Percentiles rank a stretch among this genome's conserved stretches.
Conservation (phyloP, 108 stramenopile species). For the Discostella stelligeroides region DNA sequence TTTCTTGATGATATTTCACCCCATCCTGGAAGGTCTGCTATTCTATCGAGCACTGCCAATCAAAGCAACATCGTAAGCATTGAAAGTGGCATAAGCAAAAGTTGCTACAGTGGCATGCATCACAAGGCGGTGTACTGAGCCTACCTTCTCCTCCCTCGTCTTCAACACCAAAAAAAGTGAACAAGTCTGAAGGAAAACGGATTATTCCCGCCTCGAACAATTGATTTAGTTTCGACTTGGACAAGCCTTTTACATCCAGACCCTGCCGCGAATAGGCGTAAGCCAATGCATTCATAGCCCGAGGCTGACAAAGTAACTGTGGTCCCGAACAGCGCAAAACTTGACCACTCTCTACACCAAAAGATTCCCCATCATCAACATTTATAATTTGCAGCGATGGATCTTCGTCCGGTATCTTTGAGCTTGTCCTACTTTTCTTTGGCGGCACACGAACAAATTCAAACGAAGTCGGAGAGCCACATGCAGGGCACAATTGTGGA, state of each 20-base stretch:
- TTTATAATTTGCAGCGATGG: not conserved
- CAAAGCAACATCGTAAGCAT: slow-evolving; percentile 1
- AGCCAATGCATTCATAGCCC: slow-evolving; percentile 66
- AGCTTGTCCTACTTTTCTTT: slow-evolving; percentile 11
- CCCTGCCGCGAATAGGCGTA: slow-evolving; percentile 82
- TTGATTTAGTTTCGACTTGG: slow-evolving; percentile 69
- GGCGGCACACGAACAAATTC: slow-evolving; percentile 20
- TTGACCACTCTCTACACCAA: slow-evolving; percentile 51
- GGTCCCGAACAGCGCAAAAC: slow-evolving; percentile 81
- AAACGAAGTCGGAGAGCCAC: slow-evolving; percentile 65
- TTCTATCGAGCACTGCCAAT: slow-evolving; percentile 40
- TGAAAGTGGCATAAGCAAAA: not conserved
- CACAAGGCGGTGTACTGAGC: not conserved
- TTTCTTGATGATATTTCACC: slow-evolving; percentile 73
- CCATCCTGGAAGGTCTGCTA: slow-evolving; percentile 73
- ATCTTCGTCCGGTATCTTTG: slow-evolving; percentile 1
- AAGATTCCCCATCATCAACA: slow-evolving; percentile 7
- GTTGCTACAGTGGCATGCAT: too few species aligned
- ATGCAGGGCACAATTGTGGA: slow-evolving; percentile 74
- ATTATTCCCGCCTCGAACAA: slow-evolving; percentile 58
- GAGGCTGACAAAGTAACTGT: slow-evolving; percentile 72
- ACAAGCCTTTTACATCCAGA: slow-evolving; percentile 79
- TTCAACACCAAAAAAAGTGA: slow-evolving; percentile 40
- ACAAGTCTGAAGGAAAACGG: slow-evolving; percentile 73
- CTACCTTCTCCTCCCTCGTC: slow-evolving; percentile 21